Percentiles rank a stretch among this genome's conserved stretches.
These are phyloP conservation scores for Leptosphaerulina australis DNA, from an alignment of 2,329 filamentous ascomycete genomes.

Conservation along the genomic window DNA sequence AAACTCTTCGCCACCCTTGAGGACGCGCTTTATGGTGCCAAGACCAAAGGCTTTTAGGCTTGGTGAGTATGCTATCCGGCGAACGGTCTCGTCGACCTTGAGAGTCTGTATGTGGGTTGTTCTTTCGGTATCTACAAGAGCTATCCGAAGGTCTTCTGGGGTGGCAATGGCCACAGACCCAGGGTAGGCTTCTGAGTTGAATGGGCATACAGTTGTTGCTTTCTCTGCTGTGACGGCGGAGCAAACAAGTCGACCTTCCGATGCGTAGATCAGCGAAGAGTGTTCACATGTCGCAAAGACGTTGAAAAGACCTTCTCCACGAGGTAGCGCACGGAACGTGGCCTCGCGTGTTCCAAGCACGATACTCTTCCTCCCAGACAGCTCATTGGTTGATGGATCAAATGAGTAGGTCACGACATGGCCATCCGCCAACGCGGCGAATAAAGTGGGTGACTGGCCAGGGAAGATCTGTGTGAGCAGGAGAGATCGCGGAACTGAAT, in stretches of 20 bases:
- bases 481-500: conserved; percentile 82
- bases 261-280: conserved; percentile 88
- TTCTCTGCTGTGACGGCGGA: conserved; percentile 92
- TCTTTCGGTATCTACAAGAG: conserved; percentile 79
- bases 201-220: conserved; percentile 79
- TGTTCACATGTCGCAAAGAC: conserved; percentile 95
- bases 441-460: conserved; percentile 73
- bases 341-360: conserved; percentile 86
- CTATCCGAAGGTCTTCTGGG: conserved; percentile 75
- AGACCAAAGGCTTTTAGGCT: conserved; percentile 81
- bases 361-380: conserved; percentile 79
- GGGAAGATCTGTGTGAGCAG: conserved; percentile 76
- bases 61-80: conserved; percentile 84
- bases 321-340: conserved; percentile 77
- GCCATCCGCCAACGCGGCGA: conserved; percentile 91
- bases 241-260: conserved; percentile 86
- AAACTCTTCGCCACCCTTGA: conserved; percentile 73
- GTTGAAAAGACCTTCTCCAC: conserved; percentile 69
- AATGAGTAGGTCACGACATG: conserved; percentile 85
- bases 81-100: conserved; percentile 78
- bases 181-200: conserved; percentile 81
- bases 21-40: conserved; percentile 78
- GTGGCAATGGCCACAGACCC: conserved; percentile 82
- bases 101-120: conserved; percentile 88
- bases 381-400: conserved; percentile 62